Conservation (phyloP, 352 stramenopile species). For the Peronospora destructor region DNA sequence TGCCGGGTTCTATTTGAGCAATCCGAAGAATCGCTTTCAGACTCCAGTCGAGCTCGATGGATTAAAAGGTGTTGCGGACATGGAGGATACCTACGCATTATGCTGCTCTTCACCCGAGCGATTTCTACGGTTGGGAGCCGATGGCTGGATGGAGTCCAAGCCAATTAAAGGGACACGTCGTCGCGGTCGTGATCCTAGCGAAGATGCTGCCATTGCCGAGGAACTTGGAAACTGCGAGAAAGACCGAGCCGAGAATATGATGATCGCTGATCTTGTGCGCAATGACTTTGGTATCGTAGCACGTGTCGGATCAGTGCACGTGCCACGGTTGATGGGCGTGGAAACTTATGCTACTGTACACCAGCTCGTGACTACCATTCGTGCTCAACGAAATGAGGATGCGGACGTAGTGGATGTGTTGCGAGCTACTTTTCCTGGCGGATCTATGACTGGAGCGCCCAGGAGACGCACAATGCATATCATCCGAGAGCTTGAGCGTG, state of each 20-base stretch:
- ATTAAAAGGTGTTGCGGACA: neutral
- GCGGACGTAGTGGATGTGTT: constrained; percentile 87
- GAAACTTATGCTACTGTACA: constrained; percentile 96
- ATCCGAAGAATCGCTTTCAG: constrained; percentile 32
- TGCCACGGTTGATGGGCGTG: constrained; percentile 91
- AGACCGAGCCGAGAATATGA: constrained; percentile 95
- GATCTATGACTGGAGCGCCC: constrained; percentile 96
- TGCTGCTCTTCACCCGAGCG: constrained; percentile 95
- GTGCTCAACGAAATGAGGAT: constrained; percentile 50
- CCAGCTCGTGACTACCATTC: constrained; percentile 95
- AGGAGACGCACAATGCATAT: constrained; percentile 96
- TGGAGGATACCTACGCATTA: constrained; percentile 74
- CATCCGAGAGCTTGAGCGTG: constrained; percentile 88
- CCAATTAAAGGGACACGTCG: constrained; percentile 94
- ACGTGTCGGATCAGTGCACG: constrained; percentile 86
- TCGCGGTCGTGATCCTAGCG: constrained; percentile 32
- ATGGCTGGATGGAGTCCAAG: constrained; percentile 91
- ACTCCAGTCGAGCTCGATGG: neutral
- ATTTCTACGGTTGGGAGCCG: constrained; percentile 77
- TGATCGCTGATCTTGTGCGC: constrained; percentile 95
- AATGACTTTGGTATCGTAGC: constrained; percentile 95
- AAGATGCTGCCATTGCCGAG: constrained; percentile 61
- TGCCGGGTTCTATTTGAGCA: constrained; percentile 86
- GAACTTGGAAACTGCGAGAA: constrained; percentile 86
- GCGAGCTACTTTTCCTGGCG: constrained; percentile 92